These are phyloP conservation scores for Aechmea fasciata DNA, from an alignment of 176 grass and related monocot species.

Conservation along the genomic window DNA sequence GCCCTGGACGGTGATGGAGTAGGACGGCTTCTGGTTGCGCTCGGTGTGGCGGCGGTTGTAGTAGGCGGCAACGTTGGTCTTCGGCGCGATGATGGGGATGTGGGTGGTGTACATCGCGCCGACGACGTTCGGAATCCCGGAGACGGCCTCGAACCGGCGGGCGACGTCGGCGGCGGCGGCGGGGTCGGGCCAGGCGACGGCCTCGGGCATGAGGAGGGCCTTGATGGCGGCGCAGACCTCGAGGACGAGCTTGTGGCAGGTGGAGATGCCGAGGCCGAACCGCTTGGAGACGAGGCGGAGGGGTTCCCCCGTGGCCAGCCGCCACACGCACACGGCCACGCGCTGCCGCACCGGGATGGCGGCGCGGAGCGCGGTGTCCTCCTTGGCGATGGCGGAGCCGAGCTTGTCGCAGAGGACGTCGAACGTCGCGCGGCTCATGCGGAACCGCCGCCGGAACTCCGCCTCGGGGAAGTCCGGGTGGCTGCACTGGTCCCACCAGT, in stretches of 20 bases:
- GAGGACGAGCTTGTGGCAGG: slow-evolving; percentile 78
- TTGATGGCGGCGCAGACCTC: slow-evolving; percentile 76
- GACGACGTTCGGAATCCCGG: slow-evolving; percentile 51
- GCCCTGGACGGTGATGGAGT: slow-evolving; percentile 69
- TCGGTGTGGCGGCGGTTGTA: slow-evolving; percentile 80
- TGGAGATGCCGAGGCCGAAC: slow-evolving; percentile 84
- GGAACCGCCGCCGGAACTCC: slow-evolving; percentile 69
- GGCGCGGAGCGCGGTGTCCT: slow-evolving; percentile 74
- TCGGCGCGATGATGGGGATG: slow-evolving; percentile 81
- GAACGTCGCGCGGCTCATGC: slow-evolving; percentile 66
- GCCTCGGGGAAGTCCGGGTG: slow-evolving; percentile 37
- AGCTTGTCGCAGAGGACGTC: slow-evolving; percentile 55
- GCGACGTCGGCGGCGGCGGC: slow-evolving; percentile 5
- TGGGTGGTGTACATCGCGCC: slow-evolving; percentile 80
- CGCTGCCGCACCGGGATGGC: slow-evolving; percentile 80
- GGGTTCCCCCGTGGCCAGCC: slow-evolving; percentile 66
- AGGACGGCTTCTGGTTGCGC: slow-evolving; percentile 70
- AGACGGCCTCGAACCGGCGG: slow-evolving; percentile 26
- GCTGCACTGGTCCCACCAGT: slow-evolving; percentile 77
- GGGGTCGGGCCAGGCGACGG: slow-evolving; percentile 47
- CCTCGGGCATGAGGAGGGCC: slow-evolving; percentile 49
- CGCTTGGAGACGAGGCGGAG: slow-evolving; percentile 56
- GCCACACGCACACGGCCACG: slow-evolving; percentile 76
- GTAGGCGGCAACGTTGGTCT: slow-evolving; percentile 53
- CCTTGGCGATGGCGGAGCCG: slow-evolving; percentile 48